Conservation (phyloP, 2,329 filamentous ascomycete genomes). For the Davidsoniella neocaledoniae region DNA sequence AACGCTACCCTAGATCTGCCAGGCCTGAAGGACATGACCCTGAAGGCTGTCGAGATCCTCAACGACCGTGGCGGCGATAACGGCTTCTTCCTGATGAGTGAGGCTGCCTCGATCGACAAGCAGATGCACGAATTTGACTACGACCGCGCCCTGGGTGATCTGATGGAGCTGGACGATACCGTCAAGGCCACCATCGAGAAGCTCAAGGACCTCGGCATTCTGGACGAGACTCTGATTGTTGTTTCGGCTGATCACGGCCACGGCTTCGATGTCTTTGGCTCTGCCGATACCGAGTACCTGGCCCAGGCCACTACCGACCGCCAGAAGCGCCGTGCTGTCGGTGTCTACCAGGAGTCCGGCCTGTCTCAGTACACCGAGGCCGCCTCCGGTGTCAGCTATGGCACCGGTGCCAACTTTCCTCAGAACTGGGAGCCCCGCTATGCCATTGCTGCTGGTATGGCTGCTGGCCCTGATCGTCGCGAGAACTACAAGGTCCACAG, state of each 20-base stretch:
- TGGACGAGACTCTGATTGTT: conserved; percentile 62
- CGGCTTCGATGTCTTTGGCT: conserved; percentile 75
- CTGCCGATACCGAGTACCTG: conserved; percentile 65
- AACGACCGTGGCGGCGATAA: conserved; percentile 46
- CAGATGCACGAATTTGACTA: conserved; percentile 80
- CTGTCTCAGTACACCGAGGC: conserved; percentile 55
- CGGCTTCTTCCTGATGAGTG: conserved; percentile 78
- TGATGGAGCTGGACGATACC: conserved; percentile 74
- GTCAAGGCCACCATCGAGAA: conserved; percentile 57
- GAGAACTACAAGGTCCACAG: conserved; percentile 62
- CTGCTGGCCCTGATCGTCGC: conserved; percentile 54
- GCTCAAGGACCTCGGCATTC: conserved; percentile 45
- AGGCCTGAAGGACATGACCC: conserved; percentile 75
- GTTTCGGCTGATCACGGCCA: conserved; percentile 83
- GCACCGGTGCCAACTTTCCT: conserved; percentile 60
- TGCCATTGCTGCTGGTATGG: conserved; percentile 57
- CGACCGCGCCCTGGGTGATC: conserved; percentile 67
- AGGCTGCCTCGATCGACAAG: conserved; percentile 76
- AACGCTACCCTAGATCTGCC: conserved; percentile 56
- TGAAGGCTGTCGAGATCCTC: conserved; percentile 74
- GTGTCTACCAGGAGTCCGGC: conserved; percentile 56
- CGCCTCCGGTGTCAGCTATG: conserved; percentile 45
- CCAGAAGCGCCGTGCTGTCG: conserved; percentile 58
- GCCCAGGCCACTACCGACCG: conserved; percentile 47
- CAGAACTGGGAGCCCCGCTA: conserved; percentile 74